phyloP scores from a whole-genome alignment of 2,329 filamentous ascomycete species.

The Aspergillus glaucus region DNA sequence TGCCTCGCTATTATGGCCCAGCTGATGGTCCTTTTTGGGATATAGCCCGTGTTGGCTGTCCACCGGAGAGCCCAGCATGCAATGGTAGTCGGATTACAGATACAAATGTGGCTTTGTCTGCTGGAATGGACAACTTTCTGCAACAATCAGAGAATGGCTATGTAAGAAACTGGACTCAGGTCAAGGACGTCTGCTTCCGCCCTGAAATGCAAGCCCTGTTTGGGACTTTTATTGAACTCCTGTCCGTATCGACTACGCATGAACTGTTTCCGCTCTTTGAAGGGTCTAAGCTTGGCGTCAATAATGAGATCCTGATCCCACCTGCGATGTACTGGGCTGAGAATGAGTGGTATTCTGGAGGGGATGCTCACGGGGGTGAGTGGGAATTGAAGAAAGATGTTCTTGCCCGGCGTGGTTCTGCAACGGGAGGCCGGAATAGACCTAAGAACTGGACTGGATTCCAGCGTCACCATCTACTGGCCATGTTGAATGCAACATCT shows the following conservation, averaged over 20 bases:
- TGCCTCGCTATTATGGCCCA: slow-evolving; percentile 5
- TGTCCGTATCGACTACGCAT: slow-evolving; percentile 39
- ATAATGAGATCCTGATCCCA: slow-evolving; percentile 47
- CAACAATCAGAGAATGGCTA: slow-evolving; percentile 39
- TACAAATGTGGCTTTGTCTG: neutral
- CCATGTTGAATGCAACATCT: slow-evolving; percentile 55
- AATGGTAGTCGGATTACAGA: slow-evolving; percentile 12
- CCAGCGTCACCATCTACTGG: slow-evolving; percentile 68
- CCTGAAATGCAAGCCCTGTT: slow-evolving; percentile 41
- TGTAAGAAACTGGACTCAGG: slow-evolving; percentile 42
- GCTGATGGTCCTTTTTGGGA: slow-evolving; percentile 35
- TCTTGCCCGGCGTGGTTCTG: slow-evolving; percentile 44
- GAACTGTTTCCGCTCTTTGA: slow-evolving; percentile 46
- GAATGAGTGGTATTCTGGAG: slow-evolving; percentile 38
- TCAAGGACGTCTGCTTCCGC: slow-evolving; percentile 41
- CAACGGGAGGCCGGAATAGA: slow-evolving; percentile 43
- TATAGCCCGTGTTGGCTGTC: slow-evolving; percentile 36
- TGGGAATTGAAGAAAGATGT: slow-evolving; percentile 33
- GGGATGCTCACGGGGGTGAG: slow-evolving; percentile 38
- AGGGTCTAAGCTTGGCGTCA: slow-evolving; percentile 42
- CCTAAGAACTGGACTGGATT: slow-evolving; percentile 62
- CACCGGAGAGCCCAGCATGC: slow-evolving; percentile 11
- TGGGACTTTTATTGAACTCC: slow-evolving; percentile 45
- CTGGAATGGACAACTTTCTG: slow-evolving; percentile 22
- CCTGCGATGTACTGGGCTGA: slow-evolving; percentile 46